Percentiles rank a stretch among this genome's conserved stretches.
Evolutionary conservation across 106 monocot genomes (phyloP).

Genomic region (Dioscorea dumetorum): DNA sequence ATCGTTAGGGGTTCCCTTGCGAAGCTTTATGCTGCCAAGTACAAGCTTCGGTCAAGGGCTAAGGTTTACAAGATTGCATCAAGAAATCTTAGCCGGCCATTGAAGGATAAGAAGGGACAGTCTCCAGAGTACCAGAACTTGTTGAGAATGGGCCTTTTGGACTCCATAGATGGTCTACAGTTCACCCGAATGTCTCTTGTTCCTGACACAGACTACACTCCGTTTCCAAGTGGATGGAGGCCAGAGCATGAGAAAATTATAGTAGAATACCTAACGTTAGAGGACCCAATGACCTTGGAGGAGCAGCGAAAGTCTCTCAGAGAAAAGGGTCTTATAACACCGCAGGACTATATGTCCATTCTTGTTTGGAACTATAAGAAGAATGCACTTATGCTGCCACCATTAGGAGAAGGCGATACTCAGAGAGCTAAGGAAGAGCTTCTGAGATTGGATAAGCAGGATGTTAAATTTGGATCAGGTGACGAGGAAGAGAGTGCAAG

Average conservation of each 20-base stretch:
- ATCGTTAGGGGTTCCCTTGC: slow-evolving; percentile 90
- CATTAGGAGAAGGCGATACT: slow-evolving; percentile 25
- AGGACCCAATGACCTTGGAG: slow-evolving; percentile 54
- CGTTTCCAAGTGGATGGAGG: slow-evolving; percentile 73
- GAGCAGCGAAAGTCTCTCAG: slow-evolving; percentile 47
- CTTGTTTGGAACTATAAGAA: slow-evolving; percentile 97
- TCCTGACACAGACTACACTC: slow-evolving; percentile 91
- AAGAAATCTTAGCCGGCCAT: slow-evolving; percentile 79
- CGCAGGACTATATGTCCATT: slow-evolving; percentile 89
- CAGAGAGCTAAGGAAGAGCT: slow-evolving; percentile 59
- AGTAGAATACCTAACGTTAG: slow-evolving; percentile 70
- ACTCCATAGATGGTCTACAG: slow-evolving; percentile 86
- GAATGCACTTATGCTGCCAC: slow-evolving; percentile 56
- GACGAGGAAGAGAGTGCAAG: slow-evolving; percentile 28
- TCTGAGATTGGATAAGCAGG: slow-evolving; percentile 28
- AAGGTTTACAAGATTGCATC: slow-evolving; percentile 98
- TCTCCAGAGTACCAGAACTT: slow-evolving; percentile 91
- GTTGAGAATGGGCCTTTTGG: slow-evolving; percentile 89
- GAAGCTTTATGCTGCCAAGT: slow-evolving; percentile 97
- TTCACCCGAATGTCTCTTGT: slow-evolving; percentile 90
- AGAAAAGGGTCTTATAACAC: slow-evolving; percentile 77
- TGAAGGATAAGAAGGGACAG: slow-evolving; percentile 93
- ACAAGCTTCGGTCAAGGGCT: slow-evolving; percentile 90
- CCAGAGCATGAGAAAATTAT: slow-evolving; percentile 86
- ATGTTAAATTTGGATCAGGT: slow-evolving; percentile 9